Percentiles rank a stretch among this genome's conserved stretches.
Evolutionary conservation across 306 rosid species (phyloP).

Genomic region (Echinosophora koreensis): DNA sequence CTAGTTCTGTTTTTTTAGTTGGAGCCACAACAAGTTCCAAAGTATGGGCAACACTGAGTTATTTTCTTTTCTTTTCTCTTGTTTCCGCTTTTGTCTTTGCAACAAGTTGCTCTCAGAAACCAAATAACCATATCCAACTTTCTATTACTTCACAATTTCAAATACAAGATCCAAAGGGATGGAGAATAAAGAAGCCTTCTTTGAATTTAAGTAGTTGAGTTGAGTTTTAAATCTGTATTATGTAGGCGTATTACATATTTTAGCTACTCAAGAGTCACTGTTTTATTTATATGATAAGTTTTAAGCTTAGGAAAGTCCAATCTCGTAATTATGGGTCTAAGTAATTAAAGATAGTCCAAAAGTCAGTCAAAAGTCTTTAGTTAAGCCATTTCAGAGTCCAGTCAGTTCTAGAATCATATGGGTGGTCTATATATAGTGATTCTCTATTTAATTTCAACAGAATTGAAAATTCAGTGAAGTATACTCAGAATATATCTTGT

Average conservation of each 20-base stretch:
- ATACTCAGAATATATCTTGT: not conserved
- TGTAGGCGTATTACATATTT: not conserved
- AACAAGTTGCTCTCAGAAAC: not conserved
- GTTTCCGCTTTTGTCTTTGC: conserved; percentile 31
- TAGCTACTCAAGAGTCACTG: not conserved
- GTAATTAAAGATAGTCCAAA: not conserved
- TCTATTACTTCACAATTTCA: not conserved
- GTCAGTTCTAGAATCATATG: conserved; percentile 6
- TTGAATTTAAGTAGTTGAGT: not conserved
- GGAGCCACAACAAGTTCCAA: not conserved
- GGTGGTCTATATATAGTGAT: not conserved
- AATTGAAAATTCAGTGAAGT: not conserved
- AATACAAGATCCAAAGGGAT: not conserved
- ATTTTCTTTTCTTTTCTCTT: conserved; percentile 4
- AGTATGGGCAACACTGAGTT: conserved; percentile 12
- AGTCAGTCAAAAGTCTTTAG: not conserved
- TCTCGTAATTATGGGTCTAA: not conserved
- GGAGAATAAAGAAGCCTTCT: conserved; percentile 4
- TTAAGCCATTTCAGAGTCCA: not conserved
- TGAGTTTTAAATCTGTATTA: not conserved
- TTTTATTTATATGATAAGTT: conserved; percentile 13
- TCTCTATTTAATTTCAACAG: not conserved
- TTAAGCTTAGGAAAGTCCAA: not conserved
- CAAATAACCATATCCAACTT: conserved; percentile 17
- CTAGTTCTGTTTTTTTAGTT: not conserved